phyloP scores from a whole-genome alignment of 2,329 filamentous ascomycete genomes.

The Rutstroemia sp. region DNA sequence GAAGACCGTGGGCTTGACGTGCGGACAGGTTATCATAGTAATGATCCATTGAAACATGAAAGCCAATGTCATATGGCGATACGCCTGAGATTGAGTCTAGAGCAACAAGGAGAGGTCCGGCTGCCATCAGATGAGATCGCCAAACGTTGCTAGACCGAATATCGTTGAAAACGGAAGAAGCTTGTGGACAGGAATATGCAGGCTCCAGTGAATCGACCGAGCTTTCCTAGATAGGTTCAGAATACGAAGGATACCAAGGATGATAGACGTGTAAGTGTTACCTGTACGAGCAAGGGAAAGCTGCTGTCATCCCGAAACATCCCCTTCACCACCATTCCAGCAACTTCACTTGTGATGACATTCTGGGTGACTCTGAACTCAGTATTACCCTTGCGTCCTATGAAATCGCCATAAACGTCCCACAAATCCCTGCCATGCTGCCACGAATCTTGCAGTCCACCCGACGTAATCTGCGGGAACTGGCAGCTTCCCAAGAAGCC shows the following conservation, averaged over 20 bases:
- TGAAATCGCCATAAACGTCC: conserved; percentile 63
- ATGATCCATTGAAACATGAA: conserved; percentile 69
- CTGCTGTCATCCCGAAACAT: conserved; percentile 49
- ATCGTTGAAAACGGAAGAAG: conserved; percentile 35
- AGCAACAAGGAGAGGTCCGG: conserved; percentile 44
- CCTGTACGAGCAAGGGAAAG: conserved; percentile 43
- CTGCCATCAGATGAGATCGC: conserved; percentile 54
- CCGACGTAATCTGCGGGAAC: conserved; percentile 72
- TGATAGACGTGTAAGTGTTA: conserved; percentile 10
- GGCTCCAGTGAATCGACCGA: conserved; percentile 69
- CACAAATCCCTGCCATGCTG: conserved; percentile 71
- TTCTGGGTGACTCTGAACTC: conserved; percentile 73
- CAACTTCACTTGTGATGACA: conserved; percentile 74
- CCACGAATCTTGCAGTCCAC: conserved; percentile 66
- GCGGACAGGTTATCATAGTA: conserved; percentile 82
- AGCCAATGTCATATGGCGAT: conserved; percentile 44
- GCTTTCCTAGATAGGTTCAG: conserved; percentile 29
- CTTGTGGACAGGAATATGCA: conserved; percentile 55
- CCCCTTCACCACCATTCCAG: conserved; percentile 63
- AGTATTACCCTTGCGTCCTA: conserved; percentile 43
- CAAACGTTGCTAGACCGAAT: conserved; percentile 47
- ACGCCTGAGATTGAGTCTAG: conserved; percentile 67
- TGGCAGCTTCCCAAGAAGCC: conserved; percentile 70
- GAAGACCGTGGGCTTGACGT: conserved; percentile 66
- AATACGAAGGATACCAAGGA: not conserved